These are phyloP conservation scores for Psilocybe azurescens DNA, from an alignment of 768 basidiomycete genomes.

Conservation along the genomic window DNA sequence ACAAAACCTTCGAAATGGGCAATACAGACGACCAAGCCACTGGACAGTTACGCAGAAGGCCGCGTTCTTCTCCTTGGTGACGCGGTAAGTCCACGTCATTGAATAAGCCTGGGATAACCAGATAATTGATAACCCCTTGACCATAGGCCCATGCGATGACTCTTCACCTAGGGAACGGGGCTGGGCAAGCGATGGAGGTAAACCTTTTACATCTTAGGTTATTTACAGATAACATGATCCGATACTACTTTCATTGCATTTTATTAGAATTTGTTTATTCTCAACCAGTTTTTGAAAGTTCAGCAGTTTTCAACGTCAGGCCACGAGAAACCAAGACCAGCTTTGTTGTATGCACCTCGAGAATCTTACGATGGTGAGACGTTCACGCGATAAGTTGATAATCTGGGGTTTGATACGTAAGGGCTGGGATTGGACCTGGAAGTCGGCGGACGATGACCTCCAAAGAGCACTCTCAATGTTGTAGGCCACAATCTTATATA, in stretches of 20 bases:
- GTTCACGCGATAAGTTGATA: constrained; percentile 14
- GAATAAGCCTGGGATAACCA: no score
- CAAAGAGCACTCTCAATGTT: constrained; percentile 7
- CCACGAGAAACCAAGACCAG: constrained; percentile 12
- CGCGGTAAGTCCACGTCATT: constrained; percentile 34
- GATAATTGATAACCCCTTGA: neutral
- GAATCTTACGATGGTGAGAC: constrained; percentile 20
- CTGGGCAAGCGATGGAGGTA: constrained; percentile 31
- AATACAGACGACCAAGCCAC: constrained; percentile 38
- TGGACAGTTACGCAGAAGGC: constrained; percentile 42
- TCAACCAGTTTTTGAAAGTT: constrained; percentile 11
- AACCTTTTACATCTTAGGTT: neutral
- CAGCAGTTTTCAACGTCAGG: constrained; percentile 15
- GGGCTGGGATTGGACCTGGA: constrained; percentile 16
- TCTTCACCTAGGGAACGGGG: constrained; percentile 40
- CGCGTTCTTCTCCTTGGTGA: constrained; percentile 50
- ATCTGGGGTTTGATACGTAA: constrained; percentile 7
- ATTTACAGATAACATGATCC: no score
- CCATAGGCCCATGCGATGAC: constrained; percentile 50
- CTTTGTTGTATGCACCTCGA: constrained; percentile 17
- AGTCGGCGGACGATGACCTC: constrained; percentile 3
- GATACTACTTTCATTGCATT: no score
- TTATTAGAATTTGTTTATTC: constrained; percentile 22
- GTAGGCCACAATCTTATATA: no score
- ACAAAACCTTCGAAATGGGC: constrained; percentile 45